Evolutionary conservation across 768 basidiomycete species (phyloP).

Genomic region (Leccinum subtestaceum): DNA sequence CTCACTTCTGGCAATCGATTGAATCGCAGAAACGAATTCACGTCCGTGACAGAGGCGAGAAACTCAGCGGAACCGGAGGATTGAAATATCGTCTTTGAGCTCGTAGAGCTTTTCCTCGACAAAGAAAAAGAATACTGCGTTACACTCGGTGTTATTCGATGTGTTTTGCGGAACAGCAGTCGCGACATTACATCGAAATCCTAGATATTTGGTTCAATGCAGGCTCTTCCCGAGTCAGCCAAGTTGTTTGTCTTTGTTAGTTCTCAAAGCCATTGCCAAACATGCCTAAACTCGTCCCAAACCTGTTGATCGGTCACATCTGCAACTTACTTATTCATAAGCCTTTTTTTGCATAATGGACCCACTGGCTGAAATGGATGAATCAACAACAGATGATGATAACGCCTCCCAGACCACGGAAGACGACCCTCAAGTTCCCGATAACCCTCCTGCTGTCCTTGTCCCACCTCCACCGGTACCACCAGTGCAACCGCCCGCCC

Average conservation of each 20-base stretch:
- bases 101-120: constrained; percentile 13
- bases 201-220: not conserved
- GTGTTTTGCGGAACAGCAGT: not conserved
- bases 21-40: constrained; percentile 18
- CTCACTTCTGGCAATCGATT: constrained; percentile 30
- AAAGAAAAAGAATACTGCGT: not conserved
- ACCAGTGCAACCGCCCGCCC: constrained; percentile 30
- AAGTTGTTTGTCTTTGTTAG: constrained; percentile 24
- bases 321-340: not conserved
- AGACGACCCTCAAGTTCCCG: constrained; percentile 77
- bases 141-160: not conserved
- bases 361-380: constrained; percentile 32
- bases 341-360: constrained; percentile 14
- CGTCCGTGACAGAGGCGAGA: constrained; percentile 20
- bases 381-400: constrained; percentile 54
- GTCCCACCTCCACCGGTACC: constrained; percentile 33
- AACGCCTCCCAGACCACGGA: constrained; percentile 82
- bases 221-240: not conserved
- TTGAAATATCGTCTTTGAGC: constrained; percentile 21
- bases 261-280: constrained; percentile 25
- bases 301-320: not conserved
- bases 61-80: constrained; percentile 28
- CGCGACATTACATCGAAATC: not conserved
- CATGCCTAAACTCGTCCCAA: constrained; percentile 19
- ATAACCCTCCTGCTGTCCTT: constrained; percentile 46